These are phyloP conservation scores for Pisolithus marmoratus DNA, from an alignment of 768 basidiomycete species.

Conservation along the genomic window DNA sequence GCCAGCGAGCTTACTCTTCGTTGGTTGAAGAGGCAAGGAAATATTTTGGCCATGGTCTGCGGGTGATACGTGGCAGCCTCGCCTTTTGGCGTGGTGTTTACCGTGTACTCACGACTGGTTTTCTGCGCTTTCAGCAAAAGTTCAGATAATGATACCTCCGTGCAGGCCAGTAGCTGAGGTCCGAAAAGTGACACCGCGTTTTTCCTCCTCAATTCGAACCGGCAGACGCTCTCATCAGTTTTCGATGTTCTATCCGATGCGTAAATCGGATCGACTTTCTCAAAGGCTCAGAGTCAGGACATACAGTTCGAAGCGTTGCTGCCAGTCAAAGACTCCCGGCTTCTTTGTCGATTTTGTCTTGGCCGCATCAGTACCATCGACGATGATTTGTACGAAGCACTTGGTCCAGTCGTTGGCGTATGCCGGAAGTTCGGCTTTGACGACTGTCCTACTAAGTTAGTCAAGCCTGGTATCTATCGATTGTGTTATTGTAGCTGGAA, in stretches of 20 bases:
- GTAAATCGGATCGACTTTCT: not conserved
- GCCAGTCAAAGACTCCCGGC: slow-evolving; percentile 17
- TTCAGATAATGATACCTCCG: slow-evolving; percentile 12
- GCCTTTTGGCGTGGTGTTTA: not conserved
- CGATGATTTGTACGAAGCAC: slow-evolving; percentile 17
- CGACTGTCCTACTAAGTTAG: slow-evolving; percentile 8
- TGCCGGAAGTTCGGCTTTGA: slow-evolving; percentile 19
- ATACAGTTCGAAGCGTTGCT: slow-evolving; percentile 17
- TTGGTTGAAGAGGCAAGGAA: slow-evolving; percentile 13
- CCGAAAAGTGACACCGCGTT: slow-evolving; percentile 2
- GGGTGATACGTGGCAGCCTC: not conserved
- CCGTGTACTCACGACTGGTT: slow-evolving; percentile 2
- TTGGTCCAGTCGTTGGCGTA: slow-evolving; percentile 17
- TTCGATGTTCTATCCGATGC: slow-evolving; percentile 9
- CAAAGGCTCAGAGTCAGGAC: not conserved
- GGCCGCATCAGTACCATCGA: slow-evolving; percentile 9
- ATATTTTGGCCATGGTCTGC: slow-evolving; percentile 12
- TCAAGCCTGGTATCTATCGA: no score
- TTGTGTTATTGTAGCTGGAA: not conserved
- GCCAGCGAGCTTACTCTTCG: not conserved
- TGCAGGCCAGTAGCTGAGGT: slow-evolving; percentile 10
- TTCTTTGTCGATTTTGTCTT: slow-evolving; percentile 14
- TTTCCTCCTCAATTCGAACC: slow-evolving; percentile 22
- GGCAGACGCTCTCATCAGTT: slow-evolving; percentile 11
- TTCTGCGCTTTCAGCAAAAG: slow-evolving; percentile 9